Conservation (phyloP, 495 filamentous ascomycete species). For the Penicillium daleae region DNA sequence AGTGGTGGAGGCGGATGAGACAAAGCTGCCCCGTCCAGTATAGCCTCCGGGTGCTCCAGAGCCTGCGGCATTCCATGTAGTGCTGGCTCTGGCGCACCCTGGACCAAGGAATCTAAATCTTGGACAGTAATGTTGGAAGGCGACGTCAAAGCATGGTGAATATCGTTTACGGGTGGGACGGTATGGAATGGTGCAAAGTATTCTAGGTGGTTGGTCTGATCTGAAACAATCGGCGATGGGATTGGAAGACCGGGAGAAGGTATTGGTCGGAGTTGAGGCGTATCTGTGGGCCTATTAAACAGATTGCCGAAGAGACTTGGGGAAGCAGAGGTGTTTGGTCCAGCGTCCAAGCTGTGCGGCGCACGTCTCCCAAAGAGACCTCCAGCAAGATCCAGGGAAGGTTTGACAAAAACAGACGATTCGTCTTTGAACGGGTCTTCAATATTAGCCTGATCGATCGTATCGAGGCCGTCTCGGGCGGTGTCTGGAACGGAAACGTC, state of each 20-base stretch:
- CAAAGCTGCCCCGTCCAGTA: neutral
- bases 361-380: constrained; percentile 16
- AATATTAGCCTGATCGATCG: constrained; percentile 18
- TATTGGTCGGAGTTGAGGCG: constrained; percentile 50
- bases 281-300: constrained; percentile 38
- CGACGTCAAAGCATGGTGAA: neutral
- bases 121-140: neutral
- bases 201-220: constrained; percentile 25
- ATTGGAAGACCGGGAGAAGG: constrained; percentile 50
- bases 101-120: neutral
- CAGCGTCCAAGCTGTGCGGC: constrained; percentile 7
- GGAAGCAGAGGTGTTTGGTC: neutral
- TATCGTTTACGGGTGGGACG: constrained; percentile 13
- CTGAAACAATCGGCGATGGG: constrained; percentile 49
- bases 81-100: neutral
- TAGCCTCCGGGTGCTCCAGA: neutral
- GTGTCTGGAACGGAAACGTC: constrained; percentile 14
- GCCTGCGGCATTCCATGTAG: neutral
- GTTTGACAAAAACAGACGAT: constrained; percentile 25
- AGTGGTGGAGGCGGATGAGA: neutral
- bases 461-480: constrained; percentile 16
- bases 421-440: constrained; percentile 27
- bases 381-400: constrained; percentile 22
- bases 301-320: constrained; percentile 6
- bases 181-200: constrained; percentile 37